These are phyloP conservation scores for Podochytrium sp. DNA, from an alignment of 192 early-diverging fungal species.

Conservation along the genomic window DNA sequence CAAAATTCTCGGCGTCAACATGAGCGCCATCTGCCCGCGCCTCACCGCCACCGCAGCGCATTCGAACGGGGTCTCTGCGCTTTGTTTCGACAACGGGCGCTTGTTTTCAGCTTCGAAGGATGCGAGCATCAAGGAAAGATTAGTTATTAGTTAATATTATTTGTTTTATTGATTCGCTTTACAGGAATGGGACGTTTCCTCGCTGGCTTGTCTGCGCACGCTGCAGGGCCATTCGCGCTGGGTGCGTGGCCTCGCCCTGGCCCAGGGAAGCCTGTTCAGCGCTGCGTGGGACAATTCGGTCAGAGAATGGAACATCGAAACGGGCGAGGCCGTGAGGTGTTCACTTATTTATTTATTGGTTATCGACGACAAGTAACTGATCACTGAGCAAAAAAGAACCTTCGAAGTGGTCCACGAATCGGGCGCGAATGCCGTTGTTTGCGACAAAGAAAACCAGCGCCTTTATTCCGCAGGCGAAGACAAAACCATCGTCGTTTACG, in stretches of 20 bases:
- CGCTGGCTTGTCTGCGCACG: neutral
- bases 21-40: neutral
- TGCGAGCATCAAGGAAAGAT: slow-evolving; percentile 21
- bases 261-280: slow-evolving; percentile 27
- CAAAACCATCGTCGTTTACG: slow-evolving; percentile 31
- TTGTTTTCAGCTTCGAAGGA: slow-evolving; percentile 25
- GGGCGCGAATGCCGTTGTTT: slow-evolving; percentile 23
- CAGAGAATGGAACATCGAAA: slow-evolving; percentile 29
- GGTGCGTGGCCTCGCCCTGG: slow-evolving; percentile 28
- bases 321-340: slow-evolving; percentile 9
- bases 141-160: neutral
- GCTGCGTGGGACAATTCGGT: slow-evolving; percentile 41
- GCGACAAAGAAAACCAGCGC: slow-evolving; percentile 21
- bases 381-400: neutral
- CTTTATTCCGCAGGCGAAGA: slow-evolving; percentile 36
- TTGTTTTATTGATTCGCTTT: neutral
- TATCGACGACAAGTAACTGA: neutral
- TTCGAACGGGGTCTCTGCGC: slow-evolving; percentile 21
- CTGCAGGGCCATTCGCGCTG: slow-evolving; percentile 38
- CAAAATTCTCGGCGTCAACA: neutral
- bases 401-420: slow-evolving; percentile 8
- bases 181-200: neutral
- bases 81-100: neutral
- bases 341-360: neutral
- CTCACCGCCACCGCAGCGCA: slow-evolving; percentile 7